phyloP scores from a whole-genome alignment of 345 rosid species.

The Viola odorata region DNA sequence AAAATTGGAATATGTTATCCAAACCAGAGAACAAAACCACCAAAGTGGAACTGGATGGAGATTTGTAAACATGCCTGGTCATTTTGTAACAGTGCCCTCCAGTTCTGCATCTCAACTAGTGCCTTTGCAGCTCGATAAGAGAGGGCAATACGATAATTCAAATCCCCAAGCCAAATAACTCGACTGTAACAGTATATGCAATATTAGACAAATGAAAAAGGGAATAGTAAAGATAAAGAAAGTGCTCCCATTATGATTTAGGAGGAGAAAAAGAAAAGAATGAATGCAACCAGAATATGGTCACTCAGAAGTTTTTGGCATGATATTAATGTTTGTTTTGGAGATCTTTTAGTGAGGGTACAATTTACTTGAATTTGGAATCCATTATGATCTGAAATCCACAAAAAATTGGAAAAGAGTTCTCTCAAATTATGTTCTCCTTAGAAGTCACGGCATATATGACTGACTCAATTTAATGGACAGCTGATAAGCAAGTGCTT shows the following conservation, averaged over 20 bases:
- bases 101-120: constrained; percentile 95
- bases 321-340: too few species aligned
- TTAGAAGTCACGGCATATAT: background rate
- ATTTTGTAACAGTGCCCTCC: constrained; percentile 92
- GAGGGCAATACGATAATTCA: constrained; percentile 94
- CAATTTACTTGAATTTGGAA: too few species aligned
- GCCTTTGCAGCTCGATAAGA: constrained; percentile 96
- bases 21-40: background rate
- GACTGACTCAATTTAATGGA: background rate
- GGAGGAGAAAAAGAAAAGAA: too few species aligned
- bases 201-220: constrained; percentile 7
- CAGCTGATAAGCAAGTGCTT: constrained; percentile 29
- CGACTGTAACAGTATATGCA: constrained; percentile 46
- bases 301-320: too few species aligned
- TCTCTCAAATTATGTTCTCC: too few species aligned
- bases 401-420: too few species aligned
- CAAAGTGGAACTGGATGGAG: background rate
- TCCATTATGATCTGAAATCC: too few species aligned
- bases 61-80: constrained; percentile 62
- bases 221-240: background rate
- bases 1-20: background rate
- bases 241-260: background rate
- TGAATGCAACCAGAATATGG: too few species aligned
- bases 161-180: constrained; percentile 94
- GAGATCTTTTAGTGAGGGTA: too few species aligned